Evolutionary conservation across 1,139 yeast genomes (phyloP), one percentile per base, ranked within the genome.

Genomic region (Eremothecium coryli): DNA sequence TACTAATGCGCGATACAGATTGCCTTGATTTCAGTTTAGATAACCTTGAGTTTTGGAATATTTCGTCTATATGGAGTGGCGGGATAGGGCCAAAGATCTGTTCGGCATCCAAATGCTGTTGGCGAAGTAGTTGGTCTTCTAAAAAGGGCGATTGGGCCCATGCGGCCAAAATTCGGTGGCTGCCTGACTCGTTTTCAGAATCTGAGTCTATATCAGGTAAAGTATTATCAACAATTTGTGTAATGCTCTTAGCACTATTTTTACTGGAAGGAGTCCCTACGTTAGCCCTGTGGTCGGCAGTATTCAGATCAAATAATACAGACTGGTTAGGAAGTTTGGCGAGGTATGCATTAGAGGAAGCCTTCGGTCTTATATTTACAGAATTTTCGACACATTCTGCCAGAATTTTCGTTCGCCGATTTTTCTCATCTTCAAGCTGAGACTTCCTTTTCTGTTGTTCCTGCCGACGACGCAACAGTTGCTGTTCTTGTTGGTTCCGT

Each of bases 41-140:
- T 5, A 58, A 42, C 29, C 65, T 49, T 10, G 66, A 55, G 27
- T 60, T 65, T 33, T 71, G 70, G 52, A 84, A 82, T 13, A 84
- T 74, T 42, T 77, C 84, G 31, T 73, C 80, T 54, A 82, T 71
- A 31, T 76, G 71, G 38, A 82, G 60, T 3, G 76, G 74, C 0
- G 82, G 80, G 17, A 81, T 70, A 10, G 82, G 81, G 0, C 95
- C 95, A 64, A 88, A 86, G 1, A 86, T 71, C 3, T 68, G 54
- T 36, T 69, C 73, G 0, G 95, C 95, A 52, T 86, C 80, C 38
- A 79, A 61, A 13, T 60, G 57, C 41, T 71, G 73, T 53, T 82
- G 94, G 31, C 65, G 60, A 29, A 67, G 55, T 28, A 84, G 63
- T 22, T 52, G 54, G 23, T 53, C 46, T 27, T 49, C 48, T 23